These are phyloP conservation scores for Mucor ambiguus DNA, from an alignment of 371 early-diverging fungal species.

Conservation along the genomic window DNA sequence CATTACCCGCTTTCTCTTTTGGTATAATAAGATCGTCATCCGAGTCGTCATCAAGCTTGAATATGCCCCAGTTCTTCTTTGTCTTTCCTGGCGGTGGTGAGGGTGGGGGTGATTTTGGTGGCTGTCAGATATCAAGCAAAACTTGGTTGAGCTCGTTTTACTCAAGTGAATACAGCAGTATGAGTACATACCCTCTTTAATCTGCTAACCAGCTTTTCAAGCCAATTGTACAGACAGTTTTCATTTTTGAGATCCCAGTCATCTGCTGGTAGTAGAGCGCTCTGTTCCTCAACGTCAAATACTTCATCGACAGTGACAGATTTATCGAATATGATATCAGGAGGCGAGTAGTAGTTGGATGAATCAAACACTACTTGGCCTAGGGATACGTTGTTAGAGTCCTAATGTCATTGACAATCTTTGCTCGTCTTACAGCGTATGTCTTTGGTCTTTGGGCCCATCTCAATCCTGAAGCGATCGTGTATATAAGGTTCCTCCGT, in stretches of 20 bases:
- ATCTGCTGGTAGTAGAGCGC: background rate
- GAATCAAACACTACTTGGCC: slow-evolving; percentile 17
- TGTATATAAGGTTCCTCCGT: background rate
- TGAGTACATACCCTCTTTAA: background rate
- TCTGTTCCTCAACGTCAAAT: background rate
- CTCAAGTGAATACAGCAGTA: background rate
- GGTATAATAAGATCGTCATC: background rate
- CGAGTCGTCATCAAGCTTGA: background rate
- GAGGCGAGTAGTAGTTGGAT: background rate
- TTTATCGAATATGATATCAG: slow-evolving; percentile 9
- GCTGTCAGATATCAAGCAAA: background rate
- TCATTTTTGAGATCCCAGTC: slow-evolving; percentile 5
- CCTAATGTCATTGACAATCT: background rate
- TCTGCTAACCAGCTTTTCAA: background rate
- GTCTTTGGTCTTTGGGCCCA: background rate
- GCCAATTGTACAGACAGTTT: slow-evolving; percentile 12
- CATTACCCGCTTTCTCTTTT: background rate
- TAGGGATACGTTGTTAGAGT: background rate
- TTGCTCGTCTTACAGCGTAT: background rate
- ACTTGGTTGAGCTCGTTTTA: background rate
- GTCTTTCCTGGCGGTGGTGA: background rate
- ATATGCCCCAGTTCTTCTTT: background rate
- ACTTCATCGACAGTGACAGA: background rate
- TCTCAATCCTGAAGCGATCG: slow-evolving; percentile 7
- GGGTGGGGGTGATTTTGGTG: background rate